Base-by-base conservation (phyloP, 495 filamentous ascomycete genomes). In the Neurospora tetrasperma region DNA sequence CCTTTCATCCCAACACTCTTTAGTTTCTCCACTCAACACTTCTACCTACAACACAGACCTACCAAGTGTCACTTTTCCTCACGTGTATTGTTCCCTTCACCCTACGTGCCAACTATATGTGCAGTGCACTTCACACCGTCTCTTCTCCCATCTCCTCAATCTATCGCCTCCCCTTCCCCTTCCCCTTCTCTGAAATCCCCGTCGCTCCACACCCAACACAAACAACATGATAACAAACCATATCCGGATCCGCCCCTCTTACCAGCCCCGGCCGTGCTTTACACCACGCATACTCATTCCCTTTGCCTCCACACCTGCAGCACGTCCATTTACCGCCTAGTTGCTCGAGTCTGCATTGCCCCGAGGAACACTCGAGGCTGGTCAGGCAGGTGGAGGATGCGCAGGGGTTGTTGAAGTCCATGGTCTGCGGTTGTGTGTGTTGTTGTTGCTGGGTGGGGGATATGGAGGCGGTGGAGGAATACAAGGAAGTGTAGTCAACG, bases 291-390 rank as follows among this genome's bases (percentile, higher is more conserved):
- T 81, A 80, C 43, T 76, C 76, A 62, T 86, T 85, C 9, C 79
- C 81, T 5, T 80, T 82, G 1, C 84, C 79, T 5, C 75, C 72
- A 62, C 84, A 86, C 42, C 74, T 78, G 75, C 84, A 86, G 69
- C 84, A 86, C 38, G 72, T 73, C 84, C 84, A 86, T 18, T 79
- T 69, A 3, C 83, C 82, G 23, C 78, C 78, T 18, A 84, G 79
- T 27, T 84, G 79, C 35, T 79, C 78, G n/a, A 84, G 78, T n/a
- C 83, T 73, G 73, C 84, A 86, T 38, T 75, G 78, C 7, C 83
- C 83, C 5, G 82, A 81, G 27, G 74, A 76, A 74, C 84, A 86
- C 66, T 84, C 76, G n/a, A 80, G 80, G 4, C 78, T 80, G 18
- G 79, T 69, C 27, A 83, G 78, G 77, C 84, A 86, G 42, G 79